Evolutionary conservation across 352 stramenopile species (phyloP).

Genomic region (Phytopythium chamaehyphon): DNA sequence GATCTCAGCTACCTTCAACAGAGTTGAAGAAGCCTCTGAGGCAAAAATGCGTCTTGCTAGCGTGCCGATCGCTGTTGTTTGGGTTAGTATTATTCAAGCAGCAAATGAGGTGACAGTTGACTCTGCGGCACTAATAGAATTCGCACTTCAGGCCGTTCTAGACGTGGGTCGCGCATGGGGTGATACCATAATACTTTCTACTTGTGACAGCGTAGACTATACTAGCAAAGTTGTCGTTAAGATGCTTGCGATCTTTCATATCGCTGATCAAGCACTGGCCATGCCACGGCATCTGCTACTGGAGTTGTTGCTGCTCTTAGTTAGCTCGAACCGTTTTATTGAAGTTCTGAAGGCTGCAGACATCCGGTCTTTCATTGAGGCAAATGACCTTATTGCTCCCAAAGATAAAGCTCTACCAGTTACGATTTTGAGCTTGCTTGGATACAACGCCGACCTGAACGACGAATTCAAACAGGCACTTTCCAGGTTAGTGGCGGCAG

Average conservation of each 20-base stretch:
- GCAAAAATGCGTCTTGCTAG: too few relatives aligned
- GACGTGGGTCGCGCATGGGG: conserved; percentile 22
- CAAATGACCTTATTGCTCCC: conserved; percentile 42
- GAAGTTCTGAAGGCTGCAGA: conserved; percentile 52
- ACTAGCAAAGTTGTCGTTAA: conserved; percentile 22
- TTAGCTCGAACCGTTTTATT: conserved; percentile 42
- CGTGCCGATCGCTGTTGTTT: too few relatives aligned
- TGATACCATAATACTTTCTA: conserved; percentile 24
- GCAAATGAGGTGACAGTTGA: too few relatives aligned
- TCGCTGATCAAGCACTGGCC: conserved; percentile 12
- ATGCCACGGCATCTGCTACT: conserved; percentile 36
- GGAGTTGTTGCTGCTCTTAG: conserved; percentile 48
- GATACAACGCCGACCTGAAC: conserved; percentile 68
- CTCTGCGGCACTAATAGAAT: conserved; percentile 10
- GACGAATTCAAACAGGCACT: conserved; percentile 51
- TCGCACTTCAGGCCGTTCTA: conserved; percentile 22
- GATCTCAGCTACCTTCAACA: neutral
- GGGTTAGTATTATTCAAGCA: too few relatives aligned
- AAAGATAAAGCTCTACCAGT: conserved; percentile 56
- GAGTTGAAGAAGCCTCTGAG: too few relatives aligned
- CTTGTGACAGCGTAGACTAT: conserved; percentile 15
- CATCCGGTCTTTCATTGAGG: conserved; percentile 51
- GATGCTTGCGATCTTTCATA: conserved; percentile 38
- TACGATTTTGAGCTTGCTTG: conserved; percentile 57
- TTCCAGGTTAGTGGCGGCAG: conserved; percentile 26